Conservation (phyloP, 1,139 yeast genomes). For the Candida tetrigidarum region DNA sequence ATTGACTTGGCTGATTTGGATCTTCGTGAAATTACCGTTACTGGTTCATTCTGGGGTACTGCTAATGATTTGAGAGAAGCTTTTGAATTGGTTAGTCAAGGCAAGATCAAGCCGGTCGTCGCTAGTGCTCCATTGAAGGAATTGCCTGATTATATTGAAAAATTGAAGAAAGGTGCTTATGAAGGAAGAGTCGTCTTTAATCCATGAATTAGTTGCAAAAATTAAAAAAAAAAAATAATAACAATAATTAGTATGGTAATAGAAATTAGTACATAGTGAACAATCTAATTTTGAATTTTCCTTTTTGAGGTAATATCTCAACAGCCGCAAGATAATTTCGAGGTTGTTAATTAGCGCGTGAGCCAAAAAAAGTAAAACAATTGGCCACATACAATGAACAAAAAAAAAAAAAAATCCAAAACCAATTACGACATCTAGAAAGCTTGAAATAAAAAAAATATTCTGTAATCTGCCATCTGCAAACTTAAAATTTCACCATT, state of each 20-base stretch:
- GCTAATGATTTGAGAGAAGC: constrained; percentile 43
- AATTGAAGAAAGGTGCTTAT: constrained; percentile 37
- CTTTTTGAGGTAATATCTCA: background rate
- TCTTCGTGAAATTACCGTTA: constrained; percentile 39
- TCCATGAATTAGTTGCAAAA: constrained; percentile 22
- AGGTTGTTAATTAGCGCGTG: too few species aligned
- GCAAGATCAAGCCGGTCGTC: constrained; percentile 40
- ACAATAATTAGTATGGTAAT: too few species aligned
- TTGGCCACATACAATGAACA: background rate
- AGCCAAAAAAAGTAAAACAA: background rate
- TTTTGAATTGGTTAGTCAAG: constrained; percentile 40
- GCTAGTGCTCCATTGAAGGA: constrained; percentile 33
- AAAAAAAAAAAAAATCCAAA: background rate
- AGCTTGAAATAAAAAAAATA: background rate
- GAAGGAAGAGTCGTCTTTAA: constrained; percentile 45
- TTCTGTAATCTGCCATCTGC: background rate
- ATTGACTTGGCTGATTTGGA: constrained; percentile 37
- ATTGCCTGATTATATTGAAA: constrained; percentile 37
- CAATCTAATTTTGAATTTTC: background rate
- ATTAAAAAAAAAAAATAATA: too few species aligned
- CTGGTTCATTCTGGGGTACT: constrained; percentile 48
- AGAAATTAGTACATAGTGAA: too few species aligned
- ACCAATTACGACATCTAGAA: background rate
- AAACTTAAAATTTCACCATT: too few species aligned
- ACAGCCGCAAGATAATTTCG: too few species aligned